Evolutionary conservation across 371 early-diverging fungal genomes (phyloP).

Genomic region (Basidiobolus meristosporus): DNA sequence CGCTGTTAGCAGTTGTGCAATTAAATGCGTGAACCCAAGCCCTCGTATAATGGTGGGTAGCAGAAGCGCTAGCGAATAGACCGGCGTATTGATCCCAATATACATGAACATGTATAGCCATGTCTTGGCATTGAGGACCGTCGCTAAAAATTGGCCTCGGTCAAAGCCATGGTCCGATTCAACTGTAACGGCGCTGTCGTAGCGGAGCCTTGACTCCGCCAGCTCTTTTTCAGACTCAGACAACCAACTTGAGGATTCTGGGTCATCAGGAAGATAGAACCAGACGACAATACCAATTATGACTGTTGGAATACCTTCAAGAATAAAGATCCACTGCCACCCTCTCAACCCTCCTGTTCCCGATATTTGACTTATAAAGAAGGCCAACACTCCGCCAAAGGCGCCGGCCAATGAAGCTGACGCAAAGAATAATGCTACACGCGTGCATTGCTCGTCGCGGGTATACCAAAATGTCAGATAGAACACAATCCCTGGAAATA

Average conservation of each 20-base stretch:
- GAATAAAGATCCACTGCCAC: conserved; percentile 27
- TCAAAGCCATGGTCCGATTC: conserved; percentile 14
- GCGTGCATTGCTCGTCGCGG: conserved; percentile 50
- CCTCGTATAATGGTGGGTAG: conserved; percentile 34
- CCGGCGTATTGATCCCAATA: conserved; percentile 31
- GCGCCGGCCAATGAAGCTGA: conserved; percentile 47
- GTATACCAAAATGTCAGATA: conserved; percentile 63
- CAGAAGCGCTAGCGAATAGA: conserved; percentile 35
- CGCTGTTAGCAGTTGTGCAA: background rate
- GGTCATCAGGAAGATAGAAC: conserved; percentile 1
- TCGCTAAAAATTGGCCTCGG: conserved; percentile 19
- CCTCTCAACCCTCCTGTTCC: conserved; percentile 16
- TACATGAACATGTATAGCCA: conserved; percentile 18
- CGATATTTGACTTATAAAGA: conserved; percentile 27
- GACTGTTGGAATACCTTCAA: conserved; percentile 3
- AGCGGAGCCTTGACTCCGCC: background rate
- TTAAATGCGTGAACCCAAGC: background rate
- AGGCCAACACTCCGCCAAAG: conserved; percentile 40
- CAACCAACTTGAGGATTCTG: background rate
- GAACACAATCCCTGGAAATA: conserved; percentile 55
- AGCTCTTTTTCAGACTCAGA: conserved; percentile 1
- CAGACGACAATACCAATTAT: no score
- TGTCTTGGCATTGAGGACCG: conserved; percentile 24
- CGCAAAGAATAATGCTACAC: conserved; percentile 48
- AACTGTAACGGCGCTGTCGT: background rate